Base-by-base conservation (phyloP, 2,329 filamentous ascomycete species). In the Phaeoacremonium minimum region DNA sequence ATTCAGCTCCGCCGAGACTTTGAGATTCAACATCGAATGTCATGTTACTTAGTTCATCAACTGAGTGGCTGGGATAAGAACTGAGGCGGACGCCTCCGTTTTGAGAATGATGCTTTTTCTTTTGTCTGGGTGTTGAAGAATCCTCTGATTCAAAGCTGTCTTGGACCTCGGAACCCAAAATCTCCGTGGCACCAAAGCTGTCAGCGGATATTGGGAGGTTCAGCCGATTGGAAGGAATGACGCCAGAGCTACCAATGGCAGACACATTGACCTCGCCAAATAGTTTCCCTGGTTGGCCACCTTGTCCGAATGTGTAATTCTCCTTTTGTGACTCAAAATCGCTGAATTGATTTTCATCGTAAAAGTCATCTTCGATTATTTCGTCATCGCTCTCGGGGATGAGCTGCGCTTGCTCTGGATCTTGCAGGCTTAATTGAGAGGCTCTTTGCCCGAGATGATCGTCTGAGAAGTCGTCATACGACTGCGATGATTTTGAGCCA, bases 301-400 rank as follows among this genome's bases (percentile, higher is more conserved):
- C 53, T 29, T 56, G 79, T 62, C 80, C 80, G 32, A 85, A 78
- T 58, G 84, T 83, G 33, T 77, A 75, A 7, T 87, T 90, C 56
- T 90, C 85, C 50, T 88, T 88, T 55, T 90, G 87, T 5, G 84
- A 87, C 41, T 88, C 83, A 46, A 85, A 72, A 33, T 61, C 63
- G 37, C 63, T 61, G 3, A 68, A 52, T 8, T 63, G 49, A 29
- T 67, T 63, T 13, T 59, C 56, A 8, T 65, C 60, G 18, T 52
- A 50, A 41, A 36, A 53, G 11, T 49, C 53, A 16, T 26, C 37
- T 14, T 31, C 28, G 13, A 51, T 35, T n/a, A 56, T 46, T 22
- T 52, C 51, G 32, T 57, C 48, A 17, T 55, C 52, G 28, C 46
- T 54, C n/a, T 40, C 45, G 2, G 44, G 22, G 22, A 38, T 34